Evolutionary conservation across 1,139 yeast genomes (phyloP).

Genomic region (Blastobotrys capitulatus): DNA sequence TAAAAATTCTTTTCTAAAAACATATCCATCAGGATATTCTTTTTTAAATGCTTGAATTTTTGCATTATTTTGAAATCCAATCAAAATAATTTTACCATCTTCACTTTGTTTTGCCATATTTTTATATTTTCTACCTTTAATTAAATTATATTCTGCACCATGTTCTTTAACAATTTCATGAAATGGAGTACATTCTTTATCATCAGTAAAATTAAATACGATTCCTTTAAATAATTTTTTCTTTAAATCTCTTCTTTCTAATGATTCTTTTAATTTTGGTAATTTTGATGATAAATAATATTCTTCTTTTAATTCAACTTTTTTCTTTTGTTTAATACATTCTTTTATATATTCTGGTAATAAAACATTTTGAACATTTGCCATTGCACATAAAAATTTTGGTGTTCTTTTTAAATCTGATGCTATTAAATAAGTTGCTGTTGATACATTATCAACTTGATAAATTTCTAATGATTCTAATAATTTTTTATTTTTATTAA

Average conservation of each 20-base stretch:
- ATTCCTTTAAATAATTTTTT: slow-evolving; percentile 32
- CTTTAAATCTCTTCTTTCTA: slow-evolving; percentile 12
- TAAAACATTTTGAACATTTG: slow-evolving; percentile 38
- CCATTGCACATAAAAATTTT: slow-evolving; percentile 57
- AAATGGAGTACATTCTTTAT: not conserved
- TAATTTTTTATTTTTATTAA: slow-evolving; percentile 9
- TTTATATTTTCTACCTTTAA: not conserved
- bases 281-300: slow-evolving; percentile 29
- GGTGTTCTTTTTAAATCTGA: slow-evolving; percentile 80
- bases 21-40: not conserved
- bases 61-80: not conserved
- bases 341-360: slow-evolving; percentile 30
- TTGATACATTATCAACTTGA: slow-evolving; percentile 26
- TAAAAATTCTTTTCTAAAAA: slow-evolving; percentile 3
- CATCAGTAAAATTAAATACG: slow-evolving; percentile 39
- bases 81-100: not conserved
- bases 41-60: not conserved
- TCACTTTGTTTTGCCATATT: not conserved
- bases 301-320: slow-evolving; percentile 22
- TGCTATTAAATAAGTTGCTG: slow-evolving; percentile 45
- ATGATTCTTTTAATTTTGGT: not conserved
- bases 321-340: slow-evolving; percentile 17
- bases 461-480: slow-evolving; percentile 5
- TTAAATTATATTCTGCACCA: slow-evolving; percentile 1
- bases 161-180: slow-evolving; percentile 4